Base-by-base conservation (phyloP, 2,329 filamentous ascomycete genomes). In the Dothidotthia symphoricarpi region DNA sequence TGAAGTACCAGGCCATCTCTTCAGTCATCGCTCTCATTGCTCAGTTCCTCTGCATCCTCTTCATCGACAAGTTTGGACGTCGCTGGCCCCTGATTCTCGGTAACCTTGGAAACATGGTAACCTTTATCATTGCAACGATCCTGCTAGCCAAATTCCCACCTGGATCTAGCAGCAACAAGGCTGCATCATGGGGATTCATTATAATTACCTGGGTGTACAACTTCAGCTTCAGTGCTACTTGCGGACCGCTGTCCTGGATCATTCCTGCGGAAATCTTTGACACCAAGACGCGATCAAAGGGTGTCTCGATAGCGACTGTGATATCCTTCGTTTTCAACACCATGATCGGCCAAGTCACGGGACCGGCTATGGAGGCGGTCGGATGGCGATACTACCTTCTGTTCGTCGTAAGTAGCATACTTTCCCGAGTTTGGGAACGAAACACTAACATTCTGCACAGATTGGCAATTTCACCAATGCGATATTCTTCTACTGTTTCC, bases 201-300 rank as follows among this genome's bases (percentile, higher is more conserved):
- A 76, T 81, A 54, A 75, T 79, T 53, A 90, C 85, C 1, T 90
- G 86, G 86, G 61, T 86, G 1, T 90, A 87, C 74, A 89, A 90
- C 68, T 85, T 88, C 69, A 83, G 75, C 28, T 89, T 88, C 73
- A 83, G 76, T 3, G 75, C 76, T 24, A 84, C 83, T 2, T 86
- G 82, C 42, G 85, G 85, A 15, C 84, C 85, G 0, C 67, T 88
- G 1, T 74, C 76, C 14, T 80, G 76, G 75, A 77, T 78, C 37
- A 80, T 82, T 43, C 79, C 78, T 0, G 81, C 84, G 33, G 84
- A 88, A 59, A 83, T 88, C 27, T 89, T 89, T 67, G 85, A 89
- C 64, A 89, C 83, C 2, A 78, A 82, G 45, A 89, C 85, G 0
- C 77, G 86, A 26, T 75, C 80, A 36, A 87, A 87, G 69, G 85